phyloP scores from a whole-genome alignment of 2,329 filamentous ascomycete genomes.

The Catunica adiposa region DNA sequence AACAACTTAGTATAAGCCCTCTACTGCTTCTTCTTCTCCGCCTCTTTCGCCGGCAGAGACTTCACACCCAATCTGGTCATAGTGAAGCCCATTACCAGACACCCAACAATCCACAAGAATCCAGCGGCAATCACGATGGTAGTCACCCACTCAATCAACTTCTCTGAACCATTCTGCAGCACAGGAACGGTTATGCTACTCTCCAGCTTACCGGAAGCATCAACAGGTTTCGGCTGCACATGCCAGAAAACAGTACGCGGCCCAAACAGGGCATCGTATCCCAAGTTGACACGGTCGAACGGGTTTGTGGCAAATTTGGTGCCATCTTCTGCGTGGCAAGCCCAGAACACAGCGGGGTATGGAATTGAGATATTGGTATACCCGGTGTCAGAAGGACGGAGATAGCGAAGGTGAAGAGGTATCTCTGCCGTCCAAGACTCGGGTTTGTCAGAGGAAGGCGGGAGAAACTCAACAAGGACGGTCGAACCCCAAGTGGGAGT shows the following conservation, averaged over 20 bases:
- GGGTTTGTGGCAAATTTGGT: constrained; percentile 59
- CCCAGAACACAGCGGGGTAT: constrained; percentile 81
- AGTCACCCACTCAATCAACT: constrained; percentile 38
- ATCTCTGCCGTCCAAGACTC: constrained; percentile 50
- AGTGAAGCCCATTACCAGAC: constrained; percentile 26
- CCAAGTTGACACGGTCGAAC: constrained; percentile 71
- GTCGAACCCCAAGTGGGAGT: constrained; percentile 63
- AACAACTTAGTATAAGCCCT: no score
- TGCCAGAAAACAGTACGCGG: constrained; percentile 73
- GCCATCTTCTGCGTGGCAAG: constrained; percentile 51
- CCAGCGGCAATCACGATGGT: constrained; percentile 42
- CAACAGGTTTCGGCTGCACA: constrained; percentile 26
- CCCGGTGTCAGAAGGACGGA: constrained; percentile 43
- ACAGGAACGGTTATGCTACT: constrained; percentile 49
- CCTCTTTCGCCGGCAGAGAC: constrained; percentile 16
- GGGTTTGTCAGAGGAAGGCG: constrained; percentile 26
- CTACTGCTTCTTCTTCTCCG: constrained; percentile 15
- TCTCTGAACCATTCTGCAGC: constrained; percentile 34
- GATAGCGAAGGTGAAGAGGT: constrained; percentile 74
- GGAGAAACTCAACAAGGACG: constrained; percentile 56
- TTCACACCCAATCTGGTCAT: constrained; percentile 1
- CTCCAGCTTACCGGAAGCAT: constrained; percentile 24
- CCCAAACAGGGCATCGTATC: constrained; percentile 69
- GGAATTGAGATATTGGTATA: constrained; percentile 44
- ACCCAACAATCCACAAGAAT: constrained; percentile 54